Base-by-base conservation (phyloP, 345 rosid species). In the Dipteronia dyeriana region DNA sequence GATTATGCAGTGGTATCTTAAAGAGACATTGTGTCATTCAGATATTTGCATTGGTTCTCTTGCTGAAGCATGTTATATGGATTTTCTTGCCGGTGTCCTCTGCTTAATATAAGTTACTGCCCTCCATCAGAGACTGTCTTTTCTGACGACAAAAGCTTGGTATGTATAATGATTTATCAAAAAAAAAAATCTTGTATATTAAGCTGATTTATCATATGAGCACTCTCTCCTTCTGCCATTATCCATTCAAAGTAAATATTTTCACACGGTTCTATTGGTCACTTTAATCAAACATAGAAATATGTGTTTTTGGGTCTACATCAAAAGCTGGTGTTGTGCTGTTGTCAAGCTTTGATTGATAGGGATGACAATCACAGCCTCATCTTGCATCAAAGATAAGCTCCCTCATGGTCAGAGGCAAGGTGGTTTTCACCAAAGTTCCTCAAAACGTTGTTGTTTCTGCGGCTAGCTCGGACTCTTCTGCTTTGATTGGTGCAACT, bases 71-170 rank as follows among this genome's bases (percentile, higher is more conserved):
- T 31, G 38, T 31, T 31, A 31, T 31, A 31, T 4, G 38, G 38
- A 31, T 31, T 31, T 31, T 31, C 38, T 31, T 31, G 5, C 38
- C 38, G 4, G 38, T 31, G 38, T 31, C 26, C 26, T 26, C 26
- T 29, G 31, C 31, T 29, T 29, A 29, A 29, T 87, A 87, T 94
- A 80, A 94, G 98, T 79, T 91, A 91, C 85, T 94, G 97, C 78
- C 97, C 98, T 77, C 85, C 94, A 68, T 90, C 98, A 62, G 97
- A 94, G 87, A 84, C 89, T 83, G 78, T 75, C 73, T 84, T 83
- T 76, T 78, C 91, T 72, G 80, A 79, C 19, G 90, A 90, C 61
- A 94, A 89, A 83, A 87, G 87, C 31, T 31, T 31, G 38, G 38
- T 31, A 31, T 31, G 38, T 31, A 31, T 31, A 31, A 0, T 31